These are phyloP conservation scores for Linum lewisii DNA, from an alignment of 345 rosid species.

Conservation along the genomic window DNA sequence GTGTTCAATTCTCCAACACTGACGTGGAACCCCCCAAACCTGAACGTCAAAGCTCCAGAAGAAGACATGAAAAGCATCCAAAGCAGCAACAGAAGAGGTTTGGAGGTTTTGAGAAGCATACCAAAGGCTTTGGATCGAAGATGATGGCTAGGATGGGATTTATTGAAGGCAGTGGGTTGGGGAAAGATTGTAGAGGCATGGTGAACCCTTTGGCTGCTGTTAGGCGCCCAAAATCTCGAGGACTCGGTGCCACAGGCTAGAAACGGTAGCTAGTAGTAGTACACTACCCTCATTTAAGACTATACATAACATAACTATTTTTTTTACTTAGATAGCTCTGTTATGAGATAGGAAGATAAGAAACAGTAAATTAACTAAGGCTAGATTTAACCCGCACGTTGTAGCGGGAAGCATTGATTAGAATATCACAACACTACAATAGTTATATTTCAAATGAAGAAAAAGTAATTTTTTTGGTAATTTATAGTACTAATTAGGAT, in stretches of 20 bases:
- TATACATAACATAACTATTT: no score
- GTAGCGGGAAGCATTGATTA: no score
- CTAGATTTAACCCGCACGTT: no score
- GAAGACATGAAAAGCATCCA: background rate
- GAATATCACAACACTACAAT: no score
- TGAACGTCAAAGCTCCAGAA: constrained; percentile 21
- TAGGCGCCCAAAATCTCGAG: constrained; percentile 55
- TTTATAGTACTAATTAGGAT: no score
- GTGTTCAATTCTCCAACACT: constrained; percentile 34
- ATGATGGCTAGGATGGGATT: constrained; percentile 92
- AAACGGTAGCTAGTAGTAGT: no score
- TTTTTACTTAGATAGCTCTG: no score
- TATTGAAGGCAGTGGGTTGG: constrained; percentile 74
- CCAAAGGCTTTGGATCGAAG: constrained; percentile 80
- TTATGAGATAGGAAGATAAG: no score
- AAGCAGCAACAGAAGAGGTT: constrained; percentile 13
- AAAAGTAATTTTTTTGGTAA: no score
- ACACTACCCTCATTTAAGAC: no score
- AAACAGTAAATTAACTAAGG: no score
- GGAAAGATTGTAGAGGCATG: constrained; percentile 69
- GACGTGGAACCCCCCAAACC: constrained; percentile 13
- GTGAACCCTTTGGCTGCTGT: constrained; percentile 50
- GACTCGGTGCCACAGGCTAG: constrained; percentile 55
- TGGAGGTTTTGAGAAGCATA: constrained; percentile 76
- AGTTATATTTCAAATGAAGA: no score